Conservation (phyloP, 331 rosid genomes). For the Dryas integrifolia region DNA sequence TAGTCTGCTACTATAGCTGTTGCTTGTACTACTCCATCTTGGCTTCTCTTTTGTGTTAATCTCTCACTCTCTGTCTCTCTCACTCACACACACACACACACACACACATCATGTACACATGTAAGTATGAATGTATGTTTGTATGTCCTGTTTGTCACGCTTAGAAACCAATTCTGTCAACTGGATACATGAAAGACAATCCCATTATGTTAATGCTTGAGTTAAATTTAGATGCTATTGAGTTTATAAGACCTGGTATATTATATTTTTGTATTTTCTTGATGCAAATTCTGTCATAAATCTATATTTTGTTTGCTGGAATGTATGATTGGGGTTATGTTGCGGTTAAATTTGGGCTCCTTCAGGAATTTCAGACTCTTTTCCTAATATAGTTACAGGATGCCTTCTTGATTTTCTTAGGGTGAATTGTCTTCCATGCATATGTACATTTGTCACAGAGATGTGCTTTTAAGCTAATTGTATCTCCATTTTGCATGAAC, state of each 20-base stretch:
- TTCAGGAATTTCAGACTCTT: neutral
- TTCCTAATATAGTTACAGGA: neutral
- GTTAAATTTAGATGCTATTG: conserved; percentile 1
- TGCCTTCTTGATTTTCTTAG: neutral
- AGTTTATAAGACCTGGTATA: neutral
- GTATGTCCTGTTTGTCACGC: neutral
- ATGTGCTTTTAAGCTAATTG: neutral
- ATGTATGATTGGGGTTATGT: neutral
- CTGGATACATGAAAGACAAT: too few species aligned
- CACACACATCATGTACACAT: neutral
- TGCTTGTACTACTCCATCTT: neutral
- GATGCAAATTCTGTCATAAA: neutral
- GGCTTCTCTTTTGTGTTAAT: conserved; percentile 7
- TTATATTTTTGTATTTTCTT: neutral
- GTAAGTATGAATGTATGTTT: neutral
- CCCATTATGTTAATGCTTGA: neutral
- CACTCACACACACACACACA: too few species aligned
- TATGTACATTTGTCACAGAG: neutral
- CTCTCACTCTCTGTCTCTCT: neutral
- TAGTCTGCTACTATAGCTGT: neutral
- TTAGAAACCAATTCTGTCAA: neutral
- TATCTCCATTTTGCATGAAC: neutral
- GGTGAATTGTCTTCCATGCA: neutral
- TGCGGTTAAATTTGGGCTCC: neutral
- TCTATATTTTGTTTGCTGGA: neutral